These are phyloP conservation scores for Rhazya stricta DNA, from an alignment of 257 asterid genomes.

Conservation along the genomic window DNA sequence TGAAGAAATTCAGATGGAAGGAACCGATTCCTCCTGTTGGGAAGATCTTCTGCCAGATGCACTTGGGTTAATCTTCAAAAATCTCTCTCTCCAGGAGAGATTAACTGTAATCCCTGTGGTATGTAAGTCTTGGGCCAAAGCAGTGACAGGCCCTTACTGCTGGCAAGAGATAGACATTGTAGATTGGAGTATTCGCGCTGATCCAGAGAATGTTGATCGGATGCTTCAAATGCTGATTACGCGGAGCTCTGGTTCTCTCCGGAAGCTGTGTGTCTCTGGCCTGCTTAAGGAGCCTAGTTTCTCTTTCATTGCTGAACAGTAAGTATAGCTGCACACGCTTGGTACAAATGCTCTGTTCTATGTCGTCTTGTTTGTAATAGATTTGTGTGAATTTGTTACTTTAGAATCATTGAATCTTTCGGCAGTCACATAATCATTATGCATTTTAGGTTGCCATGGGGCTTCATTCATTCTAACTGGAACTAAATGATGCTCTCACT, in stretches of 20 bases:
- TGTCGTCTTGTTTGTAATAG: neutral
- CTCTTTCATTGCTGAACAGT: slow-evolving; percentile 32
- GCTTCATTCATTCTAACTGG: neutral
- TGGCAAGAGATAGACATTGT: slow-evolving; percentile 49
- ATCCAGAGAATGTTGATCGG: slow-evolving; percentile 20
- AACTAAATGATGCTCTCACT: neutral
- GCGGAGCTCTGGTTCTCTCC: slow-evolving; percentile 28
- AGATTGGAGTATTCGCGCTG: slow-evolving; percentile 34
- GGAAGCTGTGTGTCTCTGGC: slow-evolving; percentile 29
- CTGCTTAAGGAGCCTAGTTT: slow-evolving; percentile 26
- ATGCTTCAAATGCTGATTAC: slow-evolving; percentile 32
- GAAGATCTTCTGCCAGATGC: slow-evolving; percentile 41
- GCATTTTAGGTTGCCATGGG: neutral
- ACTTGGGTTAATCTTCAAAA: slow-evolving; percentile 36
- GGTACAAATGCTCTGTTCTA: neutral
- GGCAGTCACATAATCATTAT: neutral
- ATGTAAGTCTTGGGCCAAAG: slow-evolving; percentile 37
- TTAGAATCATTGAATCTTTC: neutral
- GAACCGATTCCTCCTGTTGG: slow-evolving; percentile 25
- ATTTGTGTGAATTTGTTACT: neutral
- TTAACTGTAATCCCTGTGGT: slow-evolving; percentile 37
- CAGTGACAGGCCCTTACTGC: slow-evolving; percentile 38
- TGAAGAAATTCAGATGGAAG: slow-evolving; percentile 24
- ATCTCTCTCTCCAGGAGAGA: slow-evolving; percentile 34
- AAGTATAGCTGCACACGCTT: slow-evolving; percentile 10